Conservation (phyloP, 306 rosid species). For the Quercus wislizeni region DNA sequence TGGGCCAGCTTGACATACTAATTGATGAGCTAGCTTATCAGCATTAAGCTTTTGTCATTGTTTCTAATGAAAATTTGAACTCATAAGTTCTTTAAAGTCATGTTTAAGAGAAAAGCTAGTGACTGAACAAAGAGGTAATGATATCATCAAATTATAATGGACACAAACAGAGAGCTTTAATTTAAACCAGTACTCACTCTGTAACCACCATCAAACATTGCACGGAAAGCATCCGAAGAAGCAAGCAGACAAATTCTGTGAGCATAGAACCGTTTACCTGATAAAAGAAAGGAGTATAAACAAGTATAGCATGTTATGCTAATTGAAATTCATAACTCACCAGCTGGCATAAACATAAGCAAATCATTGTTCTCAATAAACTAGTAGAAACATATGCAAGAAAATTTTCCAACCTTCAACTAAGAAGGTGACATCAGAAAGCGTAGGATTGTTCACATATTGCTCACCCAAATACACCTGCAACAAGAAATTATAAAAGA, state of each 20-base stretch:
- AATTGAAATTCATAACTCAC: neutral
- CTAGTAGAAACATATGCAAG: neutral
- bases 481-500: slow-evolving; percentile 15
- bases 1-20: neutral
- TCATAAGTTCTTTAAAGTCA: too few relatives aligned
- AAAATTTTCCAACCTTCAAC: slow-evolving; percentile 66
- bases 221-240: slow-evolving; percentile 96
- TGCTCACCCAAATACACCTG: slow-evolving; percentile 97
- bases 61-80: too few relatives aligned
- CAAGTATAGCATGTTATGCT: neutral
- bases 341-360: neutral
- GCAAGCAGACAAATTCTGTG: slow-evolving; percentile 97
- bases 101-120: neutral
- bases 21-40: neutral
- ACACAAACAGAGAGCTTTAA: neutral
- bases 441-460: slow-evolving; percentile 75
- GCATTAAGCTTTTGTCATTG: slow-evolving; percentile 19
- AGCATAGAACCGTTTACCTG: slow-evolving; percentile 91
- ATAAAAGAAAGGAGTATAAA: slow-evolving; percentile 8
- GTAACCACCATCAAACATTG: slow-evolving; percentile 99
- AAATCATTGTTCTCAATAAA: neutral
- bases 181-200: slow-evolving; percentile 56
- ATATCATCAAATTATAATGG: neutral
- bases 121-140: neutral
- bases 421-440: slow-evolving; percentile 88